phyloP scores from a whole-genome alignment of 495 filamentous ascomycete genomes.

The Chaetomium fimeti region DNA sequence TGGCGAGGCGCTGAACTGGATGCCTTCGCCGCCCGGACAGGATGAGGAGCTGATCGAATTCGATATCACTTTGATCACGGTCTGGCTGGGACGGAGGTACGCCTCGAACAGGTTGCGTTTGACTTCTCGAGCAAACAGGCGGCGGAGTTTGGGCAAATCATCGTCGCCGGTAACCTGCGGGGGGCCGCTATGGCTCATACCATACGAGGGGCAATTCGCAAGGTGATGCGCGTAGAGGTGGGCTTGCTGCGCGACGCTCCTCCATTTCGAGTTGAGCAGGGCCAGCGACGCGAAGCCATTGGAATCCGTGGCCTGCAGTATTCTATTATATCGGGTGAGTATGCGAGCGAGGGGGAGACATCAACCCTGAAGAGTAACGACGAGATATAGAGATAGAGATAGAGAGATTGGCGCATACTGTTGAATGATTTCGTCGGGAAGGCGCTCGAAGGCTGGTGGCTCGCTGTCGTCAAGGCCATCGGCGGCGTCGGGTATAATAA shows the following conservation, averaged over 20 bases:
- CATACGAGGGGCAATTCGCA: conserved; percentile 65
- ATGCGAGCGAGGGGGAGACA: conserved; percentile 7
- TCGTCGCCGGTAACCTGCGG: conserved; percentile 49
- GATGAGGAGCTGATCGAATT: conserved; percentile 80
- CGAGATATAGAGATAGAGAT: conserved; percentile 7
- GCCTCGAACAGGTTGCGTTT: conserved; percentile 79
- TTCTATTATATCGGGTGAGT: conserved; percentile 50
- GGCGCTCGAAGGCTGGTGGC: conserved; percentile 42
- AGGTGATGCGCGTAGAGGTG: conserved; percentile 76
- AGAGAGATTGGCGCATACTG: conserved; percentile 40
- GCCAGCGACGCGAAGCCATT: conserved; percentile 79
- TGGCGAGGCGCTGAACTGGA: conserved; percentile 77
- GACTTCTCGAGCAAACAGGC: conserved; percentile 65
- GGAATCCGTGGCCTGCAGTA: conserved; percentile 70
- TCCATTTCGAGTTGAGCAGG: conserved; percentile 79
- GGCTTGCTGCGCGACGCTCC: conserved; percentile 65
- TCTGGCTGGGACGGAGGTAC: conserved; percentile 67
- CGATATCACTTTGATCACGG: conserved; percentile 74
- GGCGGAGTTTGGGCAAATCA: conserved; percentile 59
- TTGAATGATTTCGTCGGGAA: conserved; percentile 53
- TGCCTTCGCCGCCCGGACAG: conserved; percentile 78
- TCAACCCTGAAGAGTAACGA: not conserved
- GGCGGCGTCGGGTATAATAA: conserved; percentile 25
- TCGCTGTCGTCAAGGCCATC: conserved; percentile 16
- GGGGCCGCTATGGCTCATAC: conserved; percentile 50